Base-by-base conservation (phyloP, 108 stramenopile genomes). In the Fragilaria crotonensis region DNA sequence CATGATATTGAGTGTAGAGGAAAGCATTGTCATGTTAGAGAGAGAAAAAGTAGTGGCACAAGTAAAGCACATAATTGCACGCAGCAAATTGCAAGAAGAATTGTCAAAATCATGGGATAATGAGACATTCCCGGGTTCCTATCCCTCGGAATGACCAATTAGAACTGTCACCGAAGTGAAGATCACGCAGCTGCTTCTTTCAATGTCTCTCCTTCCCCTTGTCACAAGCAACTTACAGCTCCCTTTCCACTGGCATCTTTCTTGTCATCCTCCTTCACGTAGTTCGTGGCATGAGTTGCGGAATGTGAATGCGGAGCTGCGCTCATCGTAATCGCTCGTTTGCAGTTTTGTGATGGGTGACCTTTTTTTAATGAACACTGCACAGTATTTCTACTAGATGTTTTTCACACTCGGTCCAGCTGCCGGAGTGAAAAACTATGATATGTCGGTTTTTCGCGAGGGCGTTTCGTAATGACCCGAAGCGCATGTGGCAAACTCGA, bases 221-320 rank as follows among this genome's bases (percentile, higher is more conserved):
- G n/a, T n/a, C n/a, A n/a, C n/a, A n/a, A n/a, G n/a, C n/a, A 33
- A 21, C 57, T 45, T 51, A 60, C 59, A 46, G 47, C 49, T 48
- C 49, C 30, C 30, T 60, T 20, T 49, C 25, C 27, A 46, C 30
- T 51, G 44, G 25, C 46, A 29, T 29, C 5, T 63, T 49, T 18
- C 11, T 52, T 25, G 29, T 30, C 62, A 21, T 62, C 51, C 20
- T 33, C 46, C 52, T 14, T 48, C n/a, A 36, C 46, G 28, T 3
- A 54, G 53, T 54, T 53, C 14, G 22, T 32, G 53, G 46, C 30
- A 52, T 63, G 60, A 32, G 21, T 23, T 27, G 47, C 26, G 18
- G 60, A 56, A 48, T 1, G 60, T 62, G 60, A 56, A 48, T 1
- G 60, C 52, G 50, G 45, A 31, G 60, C 20, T 29, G 32, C 60